Evolutionary conservation across 768 basidiomycete genomes (phyloP).

Genomic region (Cubamyces lactineus): DNA sequence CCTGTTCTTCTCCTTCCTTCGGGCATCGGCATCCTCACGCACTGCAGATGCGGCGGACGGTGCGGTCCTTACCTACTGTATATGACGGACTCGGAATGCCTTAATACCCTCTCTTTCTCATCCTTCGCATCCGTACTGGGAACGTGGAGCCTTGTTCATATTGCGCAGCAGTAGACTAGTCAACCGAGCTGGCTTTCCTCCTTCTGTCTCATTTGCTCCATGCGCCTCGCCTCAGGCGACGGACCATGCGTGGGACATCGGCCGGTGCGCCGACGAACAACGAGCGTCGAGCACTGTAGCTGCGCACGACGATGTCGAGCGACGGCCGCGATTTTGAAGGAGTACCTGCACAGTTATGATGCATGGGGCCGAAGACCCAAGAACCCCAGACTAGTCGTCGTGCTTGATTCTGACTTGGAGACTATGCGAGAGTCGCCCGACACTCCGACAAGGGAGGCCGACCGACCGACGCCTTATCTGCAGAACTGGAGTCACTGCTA

Average conservation of each 20-base stretch:
- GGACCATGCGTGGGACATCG: neutral
- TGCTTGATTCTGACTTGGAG: no score
- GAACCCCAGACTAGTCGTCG: no score
- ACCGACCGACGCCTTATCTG: neutral
- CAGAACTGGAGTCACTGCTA: neutral
- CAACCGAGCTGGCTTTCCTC: neutral
- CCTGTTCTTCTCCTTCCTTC: neutral
- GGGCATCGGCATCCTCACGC: neutral
- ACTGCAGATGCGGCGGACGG: neutral
- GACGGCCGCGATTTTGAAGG: neutral
- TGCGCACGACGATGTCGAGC: neutral
- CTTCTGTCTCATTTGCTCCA: no score
- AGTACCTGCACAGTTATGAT: neutral
- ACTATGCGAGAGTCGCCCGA: no score
- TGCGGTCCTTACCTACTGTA: conserved; percentile 12
- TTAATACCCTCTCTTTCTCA: conserved; percentile 12
- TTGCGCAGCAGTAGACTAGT: neutral
- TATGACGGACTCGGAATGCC: conserved; percentile 14
- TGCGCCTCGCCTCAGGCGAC: neutral
- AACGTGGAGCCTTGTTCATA: neutral
- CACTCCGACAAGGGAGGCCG: neutral
- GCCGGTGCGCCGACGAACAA: no score
- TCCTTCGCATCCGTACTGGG: neutral
- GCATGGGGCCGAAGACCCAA: no score
- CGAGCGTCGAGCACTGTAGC: no score